A percentile compares a stretch with the other conserved stretches of the same genome.
Conservation (phyloP, 2,329 filamentous ascomycete species). For the Triangularia setosa region DNA sequence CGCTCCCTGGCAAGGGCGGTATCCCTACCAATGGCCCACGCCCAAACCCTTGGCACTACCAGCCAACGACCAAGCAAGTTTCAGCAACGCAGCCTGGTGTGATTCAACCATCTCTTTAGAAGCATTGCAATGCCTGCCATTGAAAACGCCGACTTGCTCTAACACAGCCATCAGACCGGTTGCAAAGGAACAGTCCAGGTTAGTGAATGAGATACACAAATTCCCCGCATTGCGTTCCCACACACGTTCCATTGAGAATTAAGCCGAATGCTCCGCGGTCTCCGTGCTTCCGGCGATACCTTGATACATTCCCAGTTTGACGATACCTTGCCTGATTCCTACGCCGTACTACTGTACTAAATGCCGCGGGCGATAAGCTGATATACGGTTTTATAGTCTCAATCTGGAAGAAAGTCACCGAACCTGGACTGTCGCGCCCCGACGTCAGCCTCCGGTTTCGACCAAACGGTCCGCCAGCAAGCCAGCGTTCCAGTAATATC, state of each 20-base stretch:
- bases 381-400: neutral
- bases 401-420: neutral
- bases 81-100: slow-evolving; percentile 1
- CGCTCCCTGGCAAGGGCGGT: neutral
- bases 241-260: neutral
- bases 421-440: neutral
- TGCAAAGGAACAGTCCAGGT: neutral
- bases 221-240: neutral
- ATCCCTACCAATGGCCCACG: neutral
- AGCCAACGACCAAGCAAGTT: slow-evolving; percentile 5
- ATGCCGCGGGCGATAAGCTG: slow-evolving; percentile 5
- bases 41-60: neutral
- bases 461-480: neutral
- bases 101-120: neutral
- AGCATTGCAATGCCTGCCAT: neutral
- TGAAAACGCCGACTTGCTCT: neutral
- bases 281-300: neutral
- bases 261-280: neutral
- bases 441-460: slow-evolving; percentile 9
- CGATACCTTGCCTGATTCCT: neutral
- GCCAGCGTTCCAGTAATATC: neutral
- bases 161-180: neutral
- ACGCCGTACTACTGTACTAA: neutral
- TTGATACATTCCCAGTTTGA: neutral
- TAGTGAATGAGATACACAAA: neutral